A percentile compares a stretch with the other conserved stretches of the same genome.
Evolutionary conservation across 192 early-diverging fungal species (phyloP).

Genomic region (Fimicolochytrium jonesii): DNA sequence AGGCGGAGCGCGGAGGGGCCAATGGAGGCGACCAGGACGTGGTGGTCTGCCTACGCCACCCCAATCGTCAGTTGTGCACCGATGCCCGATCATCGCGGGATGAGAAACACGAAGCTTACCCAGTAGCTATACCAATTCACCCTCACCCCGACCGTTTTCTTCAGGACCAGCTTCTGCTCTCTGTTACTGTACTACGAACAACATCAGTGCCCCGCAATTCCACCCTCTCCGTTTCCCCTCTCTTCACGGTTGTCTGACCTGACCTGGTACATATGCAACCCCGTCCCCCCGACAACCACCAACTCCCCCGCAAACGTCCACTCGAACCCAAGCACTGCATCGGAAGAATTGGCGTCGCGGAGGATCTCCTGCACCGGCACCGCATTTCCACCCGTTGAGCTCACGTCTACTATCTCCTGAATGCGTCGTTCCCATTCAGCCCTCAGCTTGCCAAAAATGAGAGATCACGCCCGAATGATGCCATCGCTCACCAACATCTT

Average conservation of each 20-base stretch:
- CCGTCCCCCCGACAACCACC: constrained; percentile 5
- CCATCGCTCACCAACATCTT: constrained; percentile 12
- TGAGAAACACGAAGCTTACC: constrained; percentile 15
- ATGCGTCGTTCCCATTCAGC: background rate
- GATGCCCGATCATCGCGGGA: no score
- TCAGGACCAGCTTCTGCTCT: background rate
- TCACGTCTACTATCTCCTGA: constrained; percentile 7
- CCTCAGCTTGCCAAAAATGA: background rate
- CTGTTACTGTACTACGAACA: constrained; percentile 13
- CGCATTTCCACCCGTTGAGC: background rate
- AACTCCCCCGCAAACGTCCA: constrained; percentile 14
- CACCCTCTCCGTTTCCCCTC: no score
- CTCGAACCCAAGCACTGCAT: constrained; percentile 20
- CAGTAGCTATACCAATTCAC: constrained; percentile 26
- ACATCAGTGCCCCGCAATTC: no score
- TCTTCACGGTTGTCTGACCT: background rate
- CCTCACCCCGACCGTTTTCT: background rate
- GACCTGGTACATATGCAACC: constrained; percentile 17
- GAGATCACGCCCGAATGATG: background rate
- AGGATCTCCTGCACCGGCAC: background rate
- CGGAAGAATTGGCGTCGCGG: constrained; percentile 11
- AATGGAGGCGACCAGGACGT: constrained; percentile 6
- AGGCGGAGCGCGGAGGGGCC: background rate
- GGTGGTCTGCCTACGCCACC: constrained; percentile 4
- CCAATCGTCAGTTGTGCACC: background rate